Evolutionary conservation across 2,329 filamentous ascomycete genomes (phyloP), one percentile per base, ranked within the genome.

Genomic region (Trematosphaeria pertusa): DNA sequence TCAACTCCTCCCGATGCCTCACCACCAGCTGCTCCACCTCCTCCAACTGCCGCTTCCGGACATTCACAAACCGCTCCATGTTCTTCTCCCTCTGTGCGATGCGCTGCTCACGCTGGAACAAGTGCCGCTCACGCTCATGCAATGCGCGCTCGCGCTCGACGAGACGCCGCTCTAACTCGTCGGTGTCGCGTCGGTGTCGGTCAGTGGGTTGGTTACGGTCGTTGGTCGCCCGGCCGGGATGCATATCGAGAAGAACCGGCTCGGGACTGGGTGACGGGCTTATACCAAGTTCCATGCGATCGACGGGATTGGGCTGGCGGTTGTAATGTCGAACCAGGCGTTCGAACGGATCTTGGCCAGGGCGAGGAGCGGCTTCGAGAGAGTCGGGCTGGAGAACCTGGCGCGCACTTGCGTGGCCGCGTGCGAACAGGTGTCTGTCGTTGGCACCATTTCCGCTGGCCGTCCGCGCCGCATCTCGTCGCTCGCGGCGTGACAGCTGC

Each of bases 1-100:
- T 30, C 37, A 43, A 21, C 19, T 49, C 46, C 10, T 32, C 14
- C 8, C 22, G 26, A 8, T 57, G 48, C 31, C 46, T 50, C 36
- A 6, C 24, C 1, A 40, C 1, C 42, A 52, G 21, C 1, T n/a
- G 31, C n/a, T 47, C 33, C 18, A 50, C 1, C 44, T 52, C 48
- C 2, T 30, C n/a, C 21, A 40, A 14, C 4, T 56, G 53, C 22
- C 26, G 30, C 26, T 24, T n/a, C 38, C 33, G 32, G 12, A 43
- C 10, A 2, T 26, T n/a, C 2, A 12, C 20, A 20, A 30, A 20
- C 20, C 20, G 15, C 32, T 34, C 40, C 1, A 44, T 11, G 7
- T 4, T 5, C 2, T 10, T n/a, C 30, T 48, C 33, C 10, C 21
- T 19, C 12, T 38, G 31, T 5, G 26, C 14, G 20, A 41, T 9